A percentile compares a stretch with the other conserved stretches of the same genome.
phyloP scores from a whole-genome alignment of 2,329 filamentous ascomycete genomes.

The Colletotrichum lindemuthianum region DNA sequence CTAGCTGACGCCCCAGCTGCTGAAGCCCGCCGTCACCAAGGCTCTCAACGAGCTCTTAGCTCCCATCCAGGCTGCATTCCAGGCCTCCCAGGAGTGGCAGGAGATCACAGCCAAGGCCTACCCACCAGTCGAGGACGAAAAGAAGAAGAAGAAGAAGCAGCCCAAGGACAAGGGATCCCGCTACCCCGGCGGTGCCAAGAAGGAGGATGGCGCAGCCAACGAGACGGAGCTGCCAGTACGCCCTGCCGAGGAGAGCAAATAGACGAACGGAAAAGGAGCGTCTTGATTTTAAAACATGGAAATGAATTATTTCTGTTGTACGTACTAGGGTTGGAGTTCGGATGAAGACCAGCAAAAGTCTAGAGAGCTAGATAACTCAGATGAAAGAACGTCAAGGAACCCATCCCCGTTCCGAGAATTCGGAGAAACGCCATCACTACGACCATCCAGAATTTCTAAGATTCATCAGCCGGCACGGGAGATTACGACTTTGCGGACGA shows the following conservation, averaged over 20 bases:
- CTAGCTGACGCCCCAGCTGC: conserved; percentile 80
- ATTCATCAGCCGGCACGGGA: no score
- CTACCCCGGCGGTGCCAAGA: conserved; percentile 59
- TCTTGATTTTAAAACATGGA: conserved; percentile 21
- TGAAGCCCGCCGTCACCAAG: conserved; percentile 85
- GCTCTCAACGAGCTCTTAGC: conserved; percentile 78
- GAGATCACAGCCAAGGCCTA: conserved; percentile 79
- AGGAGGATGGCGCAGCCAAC: conserved; percentile 29
- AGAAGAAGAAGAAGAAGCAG: conserved; percentile 80
- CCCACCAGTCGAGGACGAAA: conserved; percentile 68
- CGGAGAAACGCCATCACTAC: no score
- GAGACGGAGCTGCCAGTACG: conserved; percentile 34
- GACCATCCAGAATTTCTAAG: no score
- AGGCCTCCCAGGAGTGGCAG: conserved; percentile 81
- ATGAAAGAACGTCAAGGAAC: conserved; percentile 27
- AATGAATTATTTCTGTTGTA: conserved; percentile 29
- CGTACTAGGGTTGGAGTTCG: conserved; percentile 34
- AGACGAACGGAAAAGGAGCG: not conserved
- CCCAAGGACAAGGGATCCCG: conserved; percentile 78
- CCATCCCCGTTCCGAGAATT: not conserved
- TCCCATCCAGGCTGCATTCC: conserved; percentile 80
- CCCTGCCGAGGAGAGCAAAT: conserved; percentile 28
- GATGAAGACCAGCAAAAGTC: conserved; percentile 31
- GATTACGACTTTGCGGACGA: no score
- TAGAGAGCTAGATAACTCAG: conserved; percentile 33